Percentiles rank a stretch among this genome's conserved stretches.
These are phyloP conservation scores for Neotropicomus parvogracilis DNA, from an alignment of 1,284 basidiomycete genomes.

Conservation along the genomic window DNA sequence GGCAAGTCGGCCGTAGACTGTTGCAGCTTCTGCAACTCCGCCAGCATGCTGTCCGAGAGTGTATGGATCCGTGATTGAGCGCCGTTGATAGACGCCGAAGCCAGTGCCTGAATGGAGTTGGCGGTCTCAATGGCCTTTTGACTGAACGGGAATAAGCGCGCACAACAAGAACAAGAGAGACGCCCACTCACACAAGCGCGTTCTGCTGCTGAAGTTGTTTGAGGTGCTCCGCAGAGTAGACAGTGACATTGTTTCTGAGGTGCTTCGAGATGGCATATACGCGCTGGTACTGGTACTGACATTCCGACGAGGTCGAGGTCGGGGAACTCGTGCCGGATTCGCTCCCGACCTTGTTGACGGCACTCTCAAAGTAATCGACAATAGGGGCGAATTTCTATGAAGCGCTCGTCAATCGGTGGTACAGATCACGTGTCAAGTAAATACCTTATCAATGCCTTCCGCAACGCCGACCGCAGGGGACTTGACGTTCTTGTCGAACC, in stretches of 20 bases:
- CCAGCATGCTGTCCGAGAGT: slow-evolving; percentile 61
- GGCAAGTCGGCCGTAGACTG: slow-evolving; percentile 54
- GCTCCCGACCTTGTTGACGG: slow-evolving; percentile 52
- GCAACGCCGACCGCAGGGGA: slow-evolving; percentile 61
- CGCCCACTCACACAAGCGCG: slow-evolving; percentile 52
- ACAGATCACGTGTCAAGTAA: slow-evolving; percentile 32
- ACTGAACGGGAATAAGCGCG: slow-evolving; percentile 33
- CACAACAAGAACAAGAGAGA: background rate
- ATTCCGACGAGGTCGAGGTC: slow-evolving; percentile 34
- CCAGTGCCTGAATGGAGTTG: slow-evolving; percentile 55
- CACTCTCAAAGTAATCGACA: slow-evolving; percentile 63
- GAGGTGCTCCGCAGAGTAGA: slow-evolving; percentile 67
- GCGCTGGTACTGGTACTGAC: slow-evolving; percentile 73
- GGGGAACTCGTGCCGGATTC: slow-evolving; percentile 43
- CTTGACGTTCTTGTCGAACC: slow-evolving; percentile 61
- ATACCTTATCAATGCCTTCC: slow-evolving; percentile 65
- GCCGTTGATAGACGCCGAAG: slow-evolving; percentile 48
- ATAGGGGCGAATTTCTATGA: slow-evolving; percentile 64
- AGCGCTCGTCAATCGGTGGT: slow-evolving; percentile 14
- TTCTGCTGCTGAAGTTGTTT: slow-evolving; percentile 68
- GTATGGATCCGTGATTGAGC: slow-evolving; percentile 52
- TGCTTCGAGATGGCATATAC: slow-evolving; percentile 61
- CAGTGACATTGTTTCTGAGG: slow-evolving; percentile 57
- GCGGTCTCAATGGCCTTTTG: slow-evolving; percentile 69
- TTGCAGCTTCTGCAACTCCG: slow-evolving; percentile 63